phyloP scores from a whole-genome alignment of 352 stramenopile genomes.

The Blastocystis sp. region DNA sequence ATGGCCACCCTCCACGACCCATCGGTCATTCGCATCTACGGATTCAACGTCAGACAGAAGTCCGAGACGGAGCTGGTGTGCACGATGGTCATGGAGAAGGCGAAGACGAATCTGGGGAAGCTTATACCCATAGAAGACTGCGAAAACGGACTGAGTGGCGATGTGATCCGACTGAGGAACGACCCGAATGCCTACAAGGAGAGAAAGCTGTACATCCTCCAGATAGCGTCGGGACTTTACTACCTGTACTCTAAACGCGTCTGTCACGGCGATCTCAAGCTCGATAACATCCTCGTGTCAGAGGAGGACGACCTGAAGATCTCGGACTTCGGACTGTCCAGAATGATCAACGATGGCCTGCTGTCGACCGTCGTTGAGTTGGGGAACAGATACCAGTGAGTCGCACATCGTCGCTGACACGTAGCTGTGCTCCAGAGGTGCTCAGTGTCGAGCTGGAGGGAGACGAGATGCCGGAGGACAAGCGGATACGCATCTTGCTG shows the following conservation, averaged over 20 bases:
- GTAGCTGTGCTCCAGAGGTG: background rate
- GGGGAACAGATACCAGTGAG: conserved; percentile 12
- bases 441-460: background rate
- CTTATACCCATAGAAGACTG: background rate
- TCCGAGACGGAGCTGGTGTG: background rate
- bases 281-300: background rate
- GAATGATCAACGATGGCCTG: background rate
- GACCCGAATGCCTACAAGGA: background rate
- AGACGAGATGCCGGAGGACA: background rate
- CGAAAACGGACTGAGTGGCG: background rate
- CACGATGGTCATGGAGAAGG: background rate
- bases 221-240: background rate
- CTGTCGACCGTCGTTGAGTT: background rate
- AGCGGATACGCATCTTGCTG: background rate
- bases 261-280: conserved; percentile 4
- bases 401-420: background rate
- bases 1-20: background rate
- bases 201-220: background rate
- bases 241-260: background rate
- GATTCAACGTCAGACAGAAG: background rate
- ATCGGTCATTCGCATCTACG: background rate
- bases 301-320: background rate
- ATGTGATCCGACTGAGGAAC: background rate
- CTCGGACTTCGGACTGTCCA: background rate
- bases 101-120: background rate